phyloP scores from a whole-genome alignment of 1,139 yeast species.

The Yamadazyma pseudoaaseri region DNA sequence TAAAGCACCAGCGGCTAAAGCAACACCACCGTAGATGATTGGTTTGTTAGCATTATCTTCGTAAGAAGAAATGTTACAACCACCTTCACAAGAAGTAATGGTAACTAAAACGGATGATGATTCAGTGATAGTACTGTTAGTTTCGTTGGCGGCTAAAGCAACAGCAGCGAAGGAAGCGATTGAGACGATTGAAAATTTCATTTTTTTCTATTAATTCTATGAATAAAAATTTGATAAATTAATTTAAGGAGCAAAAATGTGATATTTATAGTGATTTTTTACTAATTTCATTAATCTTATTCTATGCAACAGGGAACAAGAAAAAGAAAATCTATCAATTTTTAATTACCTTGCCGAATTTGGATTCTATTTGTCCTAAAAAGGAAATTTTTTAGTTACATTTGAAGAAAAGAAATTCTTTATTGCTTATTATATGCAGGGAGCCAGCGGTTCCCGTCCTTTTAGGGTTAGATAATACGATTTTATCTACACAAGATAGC shows the following conservation, averaged over 20 bases:
- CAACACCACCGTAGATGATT: constrained; percentile 41
- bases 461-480: too few species aligned
- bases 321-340: neutral
- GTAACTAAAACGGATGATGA: constrained; percentile 23
- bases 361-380: neutral
- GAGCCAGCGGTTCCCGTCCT: neutral
- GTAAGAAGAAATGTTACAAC: constrained; percentile 28
- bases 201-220: constrained; percentile 13
- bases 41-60: constrained; percentile 29
- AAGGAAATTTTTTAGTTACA: constrained; percentile 1
- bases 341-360: constrained; percentile 1
- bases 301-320: neutral
- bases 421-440: constrained; percentile 1
- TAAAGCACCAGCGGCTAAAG: constrained; percentile 48
- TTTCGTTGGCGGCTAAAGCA: constrained; percentile 23
- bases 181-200: constrained; percentile 34
- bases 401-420: neutral
- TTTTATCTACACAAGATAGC: too few species aligned
- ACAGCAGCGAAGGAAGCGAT: constrained; percentile 40
- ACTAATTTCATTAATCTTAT: too few species aligned
- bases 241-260: neutral
- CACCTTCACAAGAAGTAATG: constrained; percentile 36
- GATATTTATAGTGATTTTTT: constrained; percentile 1
- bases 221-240: neutral
- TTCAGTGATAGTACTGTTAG: constrained; percentile 7